Conservation (phyloP, 1,139 yeast species). For the Nakaseomyces nivariensis region DNA sequence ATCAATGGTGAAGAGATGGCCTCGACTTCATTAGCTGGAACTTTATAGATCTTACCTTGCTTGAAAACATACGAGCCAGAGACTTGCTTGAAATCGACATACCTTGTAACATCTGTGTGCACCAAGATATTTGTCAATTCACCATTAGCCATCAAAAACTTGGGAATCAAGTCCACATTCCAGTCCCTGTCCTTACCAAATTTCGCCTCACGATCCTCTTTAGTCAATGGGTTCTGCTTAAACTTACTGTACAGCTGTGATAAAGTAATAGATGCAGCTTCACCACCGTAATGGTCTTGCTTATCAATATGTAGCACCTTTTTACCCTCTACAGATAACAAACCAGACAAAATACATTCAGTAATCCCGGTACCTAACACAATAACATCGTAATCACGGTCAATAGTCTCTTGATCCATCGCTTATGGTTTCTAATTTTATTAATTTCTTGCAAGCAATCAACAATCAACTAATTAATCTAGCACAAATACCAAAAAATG, state of each 20-base stretch:
- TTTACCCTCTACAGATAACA: constrained; percentile 91
- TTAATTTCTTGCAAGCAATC: too few species aligned
- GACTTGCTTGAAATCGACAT: constrained; percentile 91
- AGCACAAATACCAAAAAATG: too few species aligned
- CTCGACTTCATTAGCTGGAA: constrained; percentile 84
- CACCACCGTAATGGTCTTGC: constrained; percentile 92
- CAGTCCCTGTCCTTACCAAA: constrained; percentile 93
- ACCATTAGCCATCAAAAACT: constrained; percentile 95
- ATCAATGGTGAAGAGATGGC: constrained; percentile 86
- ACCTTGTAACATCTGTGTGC: constrained; percentile 91
- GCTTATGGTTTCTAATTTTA: neutral
- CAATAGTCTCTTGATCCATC: constrained; percentile 44
- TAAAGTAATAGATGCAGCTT: constrained; percentile 43
- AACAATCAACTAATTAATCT: too few species aligned
- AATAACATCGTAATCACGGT: constrained; percentile 90
- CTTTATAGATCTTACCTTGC: constrained; percentile 88
- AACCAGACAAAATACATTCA: constrained; percentile 90
- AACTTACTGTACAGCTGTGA: constrained; percentile 57
- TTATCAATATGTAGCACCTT: constrained; percentile 93
- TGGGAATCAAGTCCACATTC: constrained; percentile 96
- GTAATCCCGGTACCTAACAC: constrained; percentile 84
- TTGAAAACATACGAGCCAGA: constrained; percentile 86
- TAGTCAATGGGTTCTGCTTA: constrained; percentile 66
- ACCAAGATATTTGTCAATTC: constrained; percentile 91
- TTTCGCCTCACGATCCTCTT: constrained; percentile 34